A percentile compares a stretch with the other conserved stretches of the same genome.
These are phyloP conservation scores for Saprolegnia parasitica DNA, from an alignment of 352 stramenopile genomes.

Conservation along the genomic window DNA sequence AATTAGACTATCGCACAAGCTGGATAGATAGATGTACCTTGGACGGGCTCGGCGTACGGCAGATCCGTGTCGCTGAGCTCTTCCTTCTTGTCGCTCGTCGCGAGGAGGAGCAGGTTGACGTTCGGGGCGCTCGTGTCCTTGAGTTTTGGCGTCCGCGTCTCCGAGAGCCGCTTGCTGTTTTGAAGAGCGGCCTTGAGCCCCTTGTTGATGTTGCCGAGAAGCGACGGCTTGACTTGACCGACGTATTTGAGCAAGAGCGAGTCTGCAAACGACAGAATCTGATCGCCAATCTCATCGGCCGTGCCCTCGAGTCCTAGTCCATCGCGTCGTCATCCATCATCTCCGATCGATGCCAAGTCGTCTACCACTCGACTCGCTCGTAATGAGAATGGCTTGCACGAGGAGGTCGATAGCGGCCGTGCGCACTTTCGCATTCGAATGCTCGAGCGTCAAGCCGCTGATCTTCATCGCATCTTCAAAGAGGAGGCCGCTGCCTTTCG, in stretches of 20 bases:
- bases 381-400: conserved; percentile 65
- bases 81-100: conserved; percentile 6
- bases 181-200: conserved; percentile 60
- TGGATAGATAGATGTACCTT: conserved; percentile 29
- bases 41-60: conserved; percentile 62
- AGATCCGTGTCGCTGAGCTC: conserved; percentile 50
- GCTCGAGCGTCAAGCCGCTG: conserved; percentile 56
- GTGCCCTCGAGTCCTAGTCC: conserved; percentile 50
- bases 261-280: conserved; percentile 70
- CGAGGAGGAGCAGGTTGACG: not conserved
- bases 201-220: conserved; percentile 80
- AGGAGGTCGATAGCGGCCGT: conserved; percentile 63
- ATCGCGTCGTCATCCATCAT: not conserved
- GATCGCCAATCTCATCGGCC: conserved; percentile 57
- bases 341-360: not conserved
- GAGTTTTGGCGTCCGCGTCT: conserved; percentile 1
- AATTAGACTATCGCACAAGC: not conserved
- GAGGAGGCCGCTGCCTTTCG: conserved; percentile 47
- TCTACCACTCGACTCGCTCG: conserved; percentile 66
- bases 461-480: conserved; percentile 63
- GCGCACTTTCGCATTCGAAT: conserved; percentile 72
- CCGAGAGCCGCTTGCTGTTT: conserved; percentile 55
- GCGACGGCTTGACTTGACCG: conserved; percentile 61
- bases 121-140: conserved; percentile 33
- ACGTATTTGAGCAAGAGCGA: conserved; percentile 69